Percentiles rank a stretch among this genome's conserved stretches.
phyloP scores from a whole-genome alignment of 164 flowering plant genomes.

The Magnolia officinalis region DNA sequence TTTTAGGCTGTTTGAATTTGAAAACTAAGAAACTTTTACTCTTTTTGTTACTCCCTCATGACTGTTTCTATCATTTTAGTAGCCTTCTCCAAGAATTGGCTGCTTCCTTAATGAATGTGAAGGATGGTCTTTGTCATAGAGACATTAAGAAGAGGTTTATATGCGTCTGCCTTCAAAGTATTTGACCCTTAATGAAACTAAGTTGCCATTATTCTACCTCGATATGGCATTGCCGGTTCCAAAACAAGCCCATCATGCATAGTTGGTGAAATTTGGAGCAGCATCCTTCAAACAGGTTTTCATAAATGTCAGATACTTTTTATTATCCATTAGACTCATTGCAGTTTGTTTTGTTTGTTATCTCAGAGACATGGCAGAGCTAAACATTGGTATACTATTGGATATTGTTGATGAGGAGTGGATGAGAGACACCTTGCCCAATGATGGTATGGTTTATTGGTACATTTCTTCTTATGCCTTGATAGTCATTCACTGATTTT shows the following conservation, averaged over 20 bases:
- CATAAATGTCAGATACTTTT: not conserved
- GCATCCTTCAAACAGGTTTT: not conserved
- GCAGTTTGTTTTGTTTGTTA: not conserved
- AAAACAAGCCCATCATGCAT: not conserved
- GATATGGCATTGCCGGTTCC: not conserved
- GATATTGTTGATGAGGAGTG: constrained; percentile 75
- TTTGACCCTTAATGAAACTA: no score
- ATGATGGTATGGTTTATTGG: constrained; percentile 41
- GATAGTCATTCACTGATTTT: not conserved
- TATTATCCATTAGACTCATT: not conserved
- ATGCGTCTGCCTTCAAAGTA: no score
- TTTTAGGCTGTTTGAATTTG: no score
- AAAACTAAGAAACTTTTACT: no score
- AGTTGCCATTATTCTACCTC: not conserved
- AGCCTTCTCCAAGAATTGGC: not conserved
- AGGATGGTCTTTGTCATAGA: no score
- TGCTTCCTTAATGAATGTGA: not conserved
- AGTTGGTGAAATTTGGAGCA: not conserved
- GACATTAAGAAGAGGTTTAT: no score
- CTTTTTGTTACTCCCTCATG: no score
- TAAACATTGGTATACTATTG: constrained; percentile 54
- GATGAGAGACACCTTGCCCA: constrained; percentile 70
- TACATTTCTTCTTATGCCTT: not conserved
- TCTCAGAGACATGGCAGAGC: constrained; percentile 39
- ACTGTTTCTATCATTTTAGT: not conserved